A percentile compares a stretch with the other conserved stretches of the same genome.
These are phyloP conservation scores for Geotrichum restrictum DNA, from an alignment of 1,139 yeast species.

Conservation along the genomic window DNA sequence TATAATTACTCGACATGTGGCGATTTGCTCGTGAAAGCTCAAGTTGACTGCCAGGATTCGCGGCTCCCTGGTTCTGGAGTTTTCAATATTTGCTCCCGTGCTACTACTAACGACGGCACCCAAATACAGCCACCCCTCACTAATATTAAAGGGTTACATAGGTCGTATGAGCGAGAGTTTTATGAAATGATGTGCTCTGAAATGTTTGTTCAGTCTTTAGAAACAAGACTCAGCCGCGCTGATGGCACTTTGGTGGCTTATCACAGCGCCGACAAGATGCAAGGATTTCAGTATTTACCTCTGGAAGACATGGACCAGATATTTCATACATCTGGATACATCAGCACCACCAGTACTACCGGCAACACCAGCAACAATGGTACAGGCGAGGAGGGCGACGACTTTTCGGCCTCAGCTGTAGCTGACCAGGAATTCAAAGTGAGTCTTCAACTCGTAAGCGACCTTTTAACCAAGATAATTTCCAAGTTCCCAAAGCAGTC, in stretches of 20 bases:
- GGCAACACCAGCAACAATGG: slow-evolving; percentile 1
- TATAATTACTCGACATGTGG: slow-evolving; percentile 75
- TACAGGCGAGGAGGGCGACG: slow-evolving; percentile 23
- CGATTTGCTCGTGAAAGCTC: slow-evolving; percentile 78
- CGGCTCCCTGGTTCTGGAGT: slow-evolving; percentile 86
- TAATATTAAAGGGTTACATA: slow-evolving; percentile 58
- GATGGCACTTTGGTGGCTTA: slow-evolving; percentile 92
- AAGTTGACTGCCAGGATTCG: slow-evolving; percentile 75
- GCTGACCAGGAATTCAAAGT: slow-evolving; percentile 72
- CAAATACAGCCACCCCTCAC: slow-evolving; percentile 52
- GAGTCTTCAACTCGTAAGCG: slow-evolving; percentile 56
- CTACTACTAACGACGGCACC: slow-evolving; percentile 67
- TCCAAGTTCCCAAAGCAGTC: slow-evolving; percentile 31
- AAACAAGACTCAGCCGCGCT: slow-evolving; percentile 94
- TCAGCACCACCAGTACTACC: too few relatives aligned
- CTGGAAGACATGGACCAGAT: slow-evolving; percentile 63
- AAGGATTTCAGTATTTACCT: slow-evolving; percentile 89
- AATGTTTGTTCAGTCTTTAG: slow-evolving; percentile 77
- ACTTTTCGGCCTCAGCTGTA: slow-evolving; percentile 45
- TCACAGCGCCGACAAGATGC: slow-evolving; percentile 74
- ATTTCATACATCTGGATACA: slow-evolving; percentile 43
- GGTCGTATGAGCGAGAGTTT: slow-evolving; percentile 76
- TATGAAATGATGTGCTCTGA: slow-evolving; percentile 73
- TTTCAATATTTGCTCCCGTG: slow-evolving; percentile 88
- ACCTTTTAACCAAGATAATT: slow-evolving; percentile 46